Evolutionary conservation across 495 filamentous ascomycete species (phyloP).

Genomic region (Opeltia flavorubescens): DNA sequence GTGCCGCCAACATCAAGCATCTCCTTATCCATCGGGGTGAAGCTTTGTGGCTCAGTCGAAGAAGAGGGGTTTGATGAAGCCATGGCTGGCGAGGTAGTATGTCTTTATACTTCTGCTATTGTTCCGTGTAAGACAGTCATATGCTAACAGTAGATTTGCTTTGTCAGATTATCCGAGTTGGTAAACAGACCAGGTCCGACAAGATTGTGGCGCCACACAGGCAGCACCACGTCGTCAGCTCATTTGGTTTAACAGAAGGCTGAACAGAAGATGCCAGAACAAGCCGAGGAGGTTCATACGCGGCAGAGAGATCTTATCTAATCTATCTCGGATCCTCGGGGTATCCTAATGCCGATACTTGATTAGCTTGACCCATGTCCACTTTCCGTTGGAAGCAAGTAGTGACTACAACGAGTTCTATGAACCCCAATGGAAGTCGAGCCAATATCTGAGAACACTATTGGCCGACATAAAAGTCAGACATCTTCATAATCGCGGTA

Average conservation of each 20-base stretch:
- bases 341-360: too few relatives aligned
- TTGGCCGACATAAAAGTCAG: too few relatives aligned
- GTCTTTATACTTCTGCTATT: neutral
- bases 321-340: neutral
- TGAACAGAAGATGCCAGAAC: neutral
- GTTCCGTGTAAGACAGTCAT: neutral
- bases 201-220: neutral
- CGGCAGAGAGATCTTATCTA: neutral
- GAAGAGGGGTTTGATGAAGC: slow-evolving; percentile 8
- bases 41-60: slow-evolving; percentile 20
- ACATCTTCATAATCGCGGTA: too few relatives aligned
- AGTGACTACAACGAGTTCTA: too few relatives aligned
- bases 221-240: slow-evolving; percentile 2
- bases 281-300: neutral
- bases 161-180: too few relatives aligned
- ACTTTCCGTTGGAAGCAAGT: too few relatives aligned
- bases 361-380: too few relatives aligned
- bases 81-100: slow-evolving; percentile 4
- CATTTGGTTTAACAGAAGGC: neutral
- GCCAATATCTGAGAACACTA: too few relatives aligned
- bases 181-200: too few relatives aligned
- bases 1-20: slow-evolving; percentile 74
- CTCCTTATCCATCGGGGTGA: slow-evolving; percentile 52
- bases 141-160: neutral
- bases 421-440: too few relatives aligned